Evolutionary conservation across 2,329 filamentous ascomycete genomes (phyloP), one percentile per base, ranked within the genome.

Genomic region (Cercospora zeae-maydis): DNA sequence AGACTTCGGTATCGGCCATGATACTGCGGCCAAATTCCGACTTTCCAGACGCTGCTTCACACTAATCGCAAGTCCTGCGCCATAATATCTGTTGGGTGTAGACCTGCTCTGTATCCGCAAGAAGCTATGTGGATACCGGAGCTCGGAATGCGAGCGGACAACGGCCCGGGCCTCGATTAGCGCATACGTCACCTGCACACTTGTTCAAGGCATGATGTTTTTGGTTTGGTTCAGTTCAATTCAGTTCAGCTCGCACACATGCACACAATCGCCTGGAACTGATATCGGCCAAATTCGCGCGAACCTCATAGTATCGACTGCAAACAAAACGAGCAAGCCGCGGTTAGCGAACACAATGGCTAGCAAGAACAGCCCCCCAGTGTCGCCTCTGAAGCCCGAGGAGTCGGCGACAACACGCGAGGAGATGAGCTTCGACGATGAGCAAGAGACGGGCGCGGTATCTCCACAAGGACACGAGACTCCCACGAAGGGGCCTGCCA

Each of bases 401-500:
- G 76, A 77, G 65, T 76, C 75, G 7, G 73, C 71, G 14, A 76
- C 74, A 2, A 77, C 76, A 13, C 71, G 74, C 47, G 73, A 76
- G 61, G 75, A 77, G 65, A 73, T 75, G 64, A 73, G 76, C 69
- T 77, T 76, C 59, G 86, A 89, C 73, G 88, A 90, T 71, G 71
- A 88, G 88, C 86, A 88, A 72, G 88, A 90, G 69, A 80, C 83
- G 5, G 82, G 81, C 63, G 67, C 67, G 14, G 72, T 84, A 63
- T 80, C 80, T 63, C 70, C 72, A 6, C 61, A 69, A 21, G 70
- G 65, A 9, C 63, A 68, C 42, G 82, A 84, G 71, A 70, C 68
- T 45, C 69, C 69, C 31, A 62, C 70, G 47, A 74, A 78, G 53
- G 70, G 78, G 27, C 72, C 78, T 45, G 73, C 79, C 33, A 73